phyloP scores from a whole-genome alignment of 116 monocot genomes.

The Posidonia oceanica region DNA sequence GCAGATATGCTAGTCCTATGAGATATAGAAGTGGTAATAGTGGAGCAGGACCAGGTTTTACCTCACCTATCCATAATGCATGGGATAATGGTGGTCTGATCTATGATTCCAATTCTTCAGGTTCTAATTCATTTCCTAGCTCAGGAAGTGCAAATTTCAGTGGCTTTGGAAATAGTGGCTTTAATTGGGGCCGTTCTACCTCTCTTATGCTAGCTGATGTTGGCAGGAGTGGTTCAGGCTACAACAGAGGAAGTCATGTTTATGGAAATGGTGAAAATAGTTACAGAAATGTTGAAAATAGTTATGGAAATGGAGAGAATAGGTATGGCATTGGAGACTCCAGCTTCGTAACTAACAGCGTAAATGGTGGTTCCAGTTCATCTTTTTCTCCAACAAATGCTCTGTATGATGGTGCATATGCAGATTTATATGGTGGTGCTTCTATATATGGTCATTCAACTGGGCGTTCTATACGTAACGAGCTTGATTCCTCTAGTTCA shows the following conservation, averaged over 20 bases:
- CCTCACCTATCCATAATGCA: constrained; percentile 38
- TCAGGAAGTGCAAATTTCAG: constrained; percentile 35
- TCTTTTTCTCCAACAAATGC: constrained; percentile 23
- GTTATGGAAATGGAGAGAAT: constrained; percentile 21
- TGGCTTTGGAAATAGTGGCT: constrained; percentile 26
- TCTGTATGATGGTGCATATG: constrained; percentile 37
- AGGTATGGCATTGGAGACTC: constrained; percentile 29
- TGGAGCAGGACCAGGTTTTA: constrained; percentile 31
- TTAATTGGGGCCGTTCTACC: constrained; percentile 45
- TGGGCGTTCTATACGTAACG: constrained; percentile 40
- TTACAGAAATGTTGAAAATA: no score
- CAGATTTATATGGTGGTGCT: constrained; percentile 21
- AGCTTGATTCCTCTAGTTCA: constrained; percentile 44
- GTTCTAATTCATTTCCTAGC: constrained; percentile 31
- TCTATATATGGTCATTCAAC: constrained; percentile 27
- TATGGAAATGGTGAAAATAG: constrained; percentile 14
- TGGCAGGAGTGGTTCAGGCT: constrained; percentile 15
- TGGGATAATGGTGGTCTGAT: constrained; percentile 48
- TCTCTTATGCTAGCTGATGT: constrained; percentile 15
- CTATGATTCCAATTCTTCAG: constrained; percentile 27
- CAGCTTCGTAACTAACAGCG: constrained; percentile 34
- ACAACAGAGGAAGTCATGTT: constrained; percentile 17
- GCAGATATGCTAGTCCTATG: constrained; percentile 33
- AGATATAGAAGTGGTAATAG: constrained; percentile 32
- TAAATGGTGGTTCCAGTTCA: constrained; percentile 17